Percentiles rank a stretch among this genome's conserved stretches.
Conservation (phyloP, 148 eudicot genomes). For the Dysphania ambrosioides region DNA sequence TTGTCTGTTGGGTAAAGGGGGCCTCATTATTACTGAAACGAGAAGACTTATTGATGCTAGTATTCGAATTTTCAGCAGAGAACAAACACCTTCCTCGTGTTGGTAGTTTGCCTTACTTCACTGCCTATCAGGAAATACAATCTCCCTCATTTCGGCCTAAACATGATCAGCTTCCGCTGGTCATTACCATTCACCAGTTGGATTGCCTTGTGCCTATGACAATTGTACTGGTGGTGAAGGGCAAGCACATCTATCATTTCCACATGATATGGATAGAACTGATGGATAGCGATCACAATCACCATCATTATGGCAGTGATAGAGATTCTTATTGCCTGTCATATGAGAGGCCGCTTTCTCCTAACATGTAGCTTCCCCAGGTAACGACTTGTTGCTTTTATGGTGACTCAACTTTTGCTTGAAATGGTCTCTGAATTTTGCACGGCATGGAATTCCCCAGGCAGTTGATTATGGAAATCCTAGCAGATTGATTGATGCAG, state of each 20-base stretch:
- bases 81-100: constrained; percentile 35
- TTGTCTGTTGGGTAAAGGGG: constrained; percentile 61
- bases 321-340: constrained; percentile 39
- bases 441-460: constrained; percentile 29
- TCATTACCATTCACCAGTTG: constrained; percentile 43
- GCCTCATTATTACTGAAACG: constrained; percentile 48
- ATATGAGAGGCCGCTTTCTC: constrained; percentile 41
- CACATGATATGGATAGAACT: constrained; percentile 35
- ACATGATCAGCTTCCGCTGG: constrained; percentile 52
- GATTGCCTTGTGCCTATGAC: constrained; percentile 35
- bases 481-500: constrained; percentile 36
- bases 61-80: constrained; percentile 52
- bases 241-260: constrained; percentile 29
- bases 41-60: constrained; percentile 57
- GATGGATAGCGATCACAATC: constrained; percentile 32
- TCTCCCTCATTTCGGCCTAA: constrained; percentile 51
- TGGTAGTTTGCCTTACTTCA: constrained; percentile 31
- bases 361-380: constrained; percentile 44
- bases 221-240: constrained; percentile 30
- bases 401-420: not conserved
- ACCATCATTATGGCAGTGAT: constrained; percentile 36
- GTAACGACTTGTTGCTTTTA: constrained; percentile 26
- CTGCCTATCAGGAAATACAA: constrained; percentile 38
- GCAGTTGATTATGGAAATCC: constrained; percentile 35
- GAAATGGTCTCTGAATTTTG: not conserved